phyloP scores from a whole-genome alignment of 768 basidiomycete species.

The Serendipita sp. region DNA sequence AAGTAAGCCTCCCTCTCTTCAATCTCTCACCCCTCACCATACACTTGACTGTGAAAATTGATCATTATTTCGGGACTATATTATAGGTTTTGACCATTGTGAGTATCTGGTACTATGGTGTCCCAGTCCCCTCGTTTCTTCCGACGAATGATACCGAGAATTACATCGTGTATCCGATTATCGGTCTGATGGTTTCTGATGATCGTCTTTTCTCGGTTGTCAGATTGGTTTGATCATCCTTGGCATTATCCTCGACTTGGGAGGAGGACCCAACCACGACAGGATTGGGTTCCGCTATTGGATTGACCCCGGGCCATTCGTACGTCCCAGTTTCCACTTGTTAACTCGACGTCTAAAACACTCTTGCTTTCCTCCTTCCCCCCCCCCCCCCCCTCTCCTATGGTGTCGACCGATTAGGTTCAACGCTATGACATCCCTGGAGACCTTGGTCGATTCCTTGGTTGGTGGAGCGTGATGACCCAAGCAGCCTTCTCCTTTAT shows the following conservation, averaged over 20 bases:
- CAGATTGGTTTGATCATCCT: constrained; percentile 38
- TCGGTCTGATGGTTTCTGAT: constrained; percentile 31
- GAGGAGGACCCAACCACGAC: constrained; percentile 73
- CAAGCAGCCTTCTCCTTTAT: constrained; percentile 89
- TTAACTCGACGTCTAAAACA: constrained; percentile 20
- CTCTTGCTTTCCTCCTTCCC: too few species aligned
- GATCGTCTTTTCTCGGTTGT: constrained; percentile 25
- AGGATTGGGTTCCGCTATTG: constrained; percentile 70
- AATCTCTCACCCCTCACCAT: too few species aligned
- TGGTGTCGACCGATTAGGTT: neutral
- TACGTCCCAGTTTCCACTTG: constrained; percentile 33
- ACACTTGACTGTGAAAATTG: neutral
- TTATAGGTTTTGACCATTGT: constrained; percentile 7
- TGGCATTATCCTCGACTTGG: constrained; percentile 64
- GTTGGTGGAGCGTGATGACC: constrained; percentile 44
- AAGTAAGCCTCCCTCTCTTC: neutral
- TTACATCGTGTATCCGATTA: constrained; percentile 35
- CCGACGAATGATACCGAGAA: too few species aligned
- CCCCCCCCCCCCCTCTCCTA: too few species aligned
- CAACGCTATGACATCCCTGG: constrained; percentile 24
- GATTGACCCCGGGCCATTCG: constrained; percentile 80
- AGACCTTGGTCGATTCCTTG: constrained; percentile 58
- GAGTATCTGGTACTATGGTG: constrained; percentile 18
- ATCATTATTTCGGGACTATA: neutral
- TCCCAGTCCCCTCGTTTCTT: too few species aligned